These are phyloP conservation scores for Aspergillus sp. DNA, from an alignment of 2,329 filamentous ascomycete species.

Conservation along the genomic window DNA sequence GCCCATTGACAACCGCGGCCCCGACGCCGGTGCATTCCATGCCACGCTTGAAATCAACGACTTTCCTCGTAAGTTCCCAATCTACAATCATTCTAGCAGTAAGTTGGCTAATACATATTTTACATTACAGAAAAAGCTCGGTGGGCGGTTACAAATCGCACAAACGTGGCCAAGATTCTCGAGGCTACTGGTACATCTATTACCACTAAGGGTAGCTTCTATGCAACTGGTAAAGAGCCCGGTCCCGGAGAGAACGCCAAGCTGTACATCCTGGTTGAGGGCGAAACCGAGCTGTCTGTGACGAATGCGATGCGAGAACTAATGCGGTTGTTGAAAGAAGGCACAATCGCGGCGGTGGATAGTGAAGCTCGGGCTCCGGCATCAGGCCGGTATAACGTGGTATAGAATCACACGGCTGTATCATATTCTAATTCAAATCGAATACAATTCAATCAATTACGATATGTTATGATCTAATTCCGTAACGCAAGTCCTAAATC, in stretches of 20 bases:
- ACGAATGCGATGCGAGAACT: constrained; percentile 88
- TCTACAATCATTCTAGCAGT: not conserved
- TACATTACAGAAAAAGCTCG: constrained; percentile 72
- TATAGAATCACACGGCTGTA: constrained; percentile 47
- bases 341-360: constrained; percentile 83
- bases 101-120: not conserved
- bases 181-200: constrained; percentile 94
- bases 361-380: constrained; percentile 77
- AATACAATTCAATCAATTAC: not conserved
- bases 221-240: constrained; percentile 77
- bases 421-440: constrained; percentile 8
- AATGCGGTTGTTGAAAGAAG: constrained; percentile 83
- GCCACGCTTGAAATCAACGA: constrained; percentile 98
- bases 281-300: constrained; percentile 91
- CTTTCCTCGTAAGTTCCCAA: constrained; percentile 68
- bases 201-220: constrained; percentile 94
- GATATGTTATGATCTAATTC: not conserved
- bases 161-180: constrained; percentile 96
- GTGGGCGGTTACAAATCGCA: constrained; percentile 97
- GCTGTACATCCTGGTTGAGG: constrained; percentile 95
- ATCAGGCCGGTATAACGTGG: constrained; percentile 82
- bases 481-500: not conserved
- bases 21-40: constrained; percentile 94
- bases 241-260: constrained; percentile 77
- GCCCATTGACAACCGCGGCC: constrained; percentile 97